These are phyloP conservation scores for Amorphotheca resinae DNA, from an alignment of 495 filamentous ascomycete genomes.

Conservation along the genomic window DNA sequence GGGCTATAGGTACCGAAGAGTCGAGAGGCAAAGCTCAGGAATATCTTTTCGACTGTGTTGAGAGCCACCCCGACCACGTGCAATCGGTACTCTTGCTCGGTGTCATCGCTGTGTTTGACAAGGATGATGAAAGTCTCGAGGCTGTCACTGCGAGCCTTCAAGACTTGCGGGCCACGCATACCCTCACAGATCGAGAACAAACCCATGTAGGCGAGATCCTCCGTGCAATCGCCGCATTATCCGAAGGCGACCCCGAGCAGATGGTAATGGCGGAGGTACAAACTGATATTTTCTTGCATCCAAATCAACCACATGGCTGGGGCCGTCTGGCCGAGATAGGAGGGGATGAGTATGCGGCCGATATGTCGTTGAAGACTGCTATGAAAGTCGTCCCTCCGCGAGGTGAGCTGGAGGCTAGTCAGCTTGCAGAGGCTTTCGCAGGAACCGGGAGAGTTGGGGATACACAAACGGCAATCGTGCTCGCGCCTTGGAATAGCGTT, in stretches of 20 bases:
- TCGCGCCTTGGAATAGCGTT: conserved; percentile 60
- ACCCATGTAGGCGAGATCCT: conserved; percentile 34
- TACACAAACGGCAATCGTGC: conserved; percentile 62
- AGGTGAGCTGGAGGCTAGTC: conserved; percentile 52
- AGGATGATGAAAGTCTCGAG: conserved; percentile 62
- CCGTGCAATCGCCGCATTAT: conserved; percentile 28
- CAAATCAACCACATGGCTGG: conserved; percentile 68
- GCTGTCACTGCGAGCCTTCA: conserved; percentile 73
- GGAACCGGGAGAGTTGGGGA: conserved; percentile 59
- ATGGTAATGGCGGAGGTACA: conserved; percentile 42
- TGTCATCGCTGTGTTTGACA: conserved; percentile 67
- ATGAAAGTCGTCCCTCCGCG: conserved; percentile 54
- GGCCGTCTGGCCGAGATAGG: conserved; percentile 43
- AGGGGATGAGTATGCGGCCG: conserved; percentile 44
- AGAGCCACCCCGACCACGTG: conserved; percentile 58
- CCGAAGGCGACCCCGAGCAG: conserved; percentile 21
- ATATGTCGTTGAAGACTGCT: conserved; percentile 76
- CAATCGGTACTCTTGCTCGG: conserved; percentile 68
- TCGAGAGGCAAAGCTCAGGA: conserved; percentile 65
- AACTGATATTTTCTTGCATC: conserved; percentile 63
- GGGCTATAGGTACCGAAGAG: conserved; percentile 72
- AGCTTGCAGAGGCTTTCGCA: conserved; percentile 63
- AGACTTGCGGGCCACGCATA: conserved; percentile 49
- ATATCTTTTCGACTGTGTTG: conserved; percentile 65
- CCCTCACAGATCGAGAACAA: conserved; percentile 31